A percentile compares a stretch with the other conserved stretches of the same genome.
phyloP scores from a whole-genome alignment of 257 asterid species.

The Penstemon eatonii region DNA sequence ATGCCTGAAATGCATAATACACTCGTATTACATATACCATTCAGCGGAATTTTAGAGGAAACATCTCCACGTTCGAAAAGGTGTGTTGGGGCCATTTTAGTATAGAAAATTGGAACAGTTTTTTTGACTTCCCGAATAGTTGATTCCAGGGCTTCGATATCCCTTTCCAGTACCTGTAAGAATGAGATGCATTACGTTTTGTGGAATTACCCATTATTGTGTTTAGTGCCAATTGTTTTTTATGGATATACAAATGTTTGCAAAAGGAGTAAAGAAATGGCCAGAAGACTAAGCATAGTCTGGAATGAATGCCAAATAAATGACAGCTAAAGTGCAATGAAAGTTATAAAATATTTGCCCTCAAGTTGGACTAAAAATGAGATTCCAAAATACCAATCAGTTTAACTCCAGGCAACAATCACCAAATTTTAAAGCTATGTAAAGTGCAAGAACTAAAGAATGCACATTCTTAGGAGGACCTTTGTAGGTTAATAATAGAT shows the following conservation, averaged over 20 bases:
- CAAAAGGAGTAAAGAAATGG: slow-evolving; percentile 8
- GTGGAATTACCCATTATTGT: neutral
- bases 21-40: slow-evolving; percentile 33
- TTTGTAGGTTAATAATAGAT: too few species aligned
- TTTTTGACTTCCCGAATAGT: slow-evolving; percentile 42
- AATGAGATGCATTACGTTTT: slow-evolving; percentile 25
- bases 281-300: neutral
- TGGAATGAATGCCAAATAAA: neutral
- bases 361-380: neutral
- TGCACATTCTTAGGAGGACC: neutral
- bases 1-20: slow-evolving; percentile 84
- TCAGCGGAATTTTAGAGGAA: slow-evolving; percentile 48
- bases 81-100: slow-evolving; percentile 65
- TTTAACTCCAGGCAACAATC: neutral
- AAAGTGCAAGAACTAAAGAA: neutral
- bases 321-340: neutral
- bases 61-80: slow-evolving; percentile 51
- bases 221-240: slow-evolving; percentile 1
- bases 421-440: neutral
- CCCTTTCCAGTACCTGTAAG: slow-evolving; percentile 53
- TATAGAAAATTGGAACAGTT: slow-evolving; percentile 56
- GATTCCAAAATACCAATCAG: neutral
- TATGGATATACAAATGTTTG: neutral
- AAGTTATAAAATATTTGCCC: neutral
- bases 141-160: slow-evolving; percentile 50